These are phyloP conservation scores for Chlorella ohadii DNA, from an alignment of 139 green algal genomes.

Conservation along the genomic window DNA sequence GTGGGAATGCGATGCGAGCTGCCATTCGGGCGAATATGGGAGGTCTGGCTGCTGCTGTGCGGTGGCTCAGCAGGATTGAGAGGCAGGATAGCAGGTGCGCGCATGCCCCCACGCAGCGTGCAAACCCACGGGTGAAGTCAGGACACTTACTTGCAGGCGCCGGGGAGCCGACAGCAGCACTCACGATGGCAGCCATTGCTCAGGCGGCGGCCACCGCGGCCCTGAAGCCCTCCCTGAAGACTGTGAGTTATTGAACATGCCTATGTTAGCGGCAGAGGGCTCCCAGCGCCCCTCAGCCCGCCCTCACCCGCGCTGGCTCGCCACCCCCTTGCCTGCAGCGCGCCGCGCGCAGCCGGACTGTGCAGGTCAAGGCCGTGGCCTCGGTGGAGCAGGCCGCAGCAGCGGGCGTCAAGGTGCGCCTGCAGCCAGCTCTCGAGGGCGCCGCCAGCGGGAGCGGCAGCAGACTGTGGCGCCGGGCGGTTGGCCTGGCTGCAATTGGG, in stretches of 20 bases:
- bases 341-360: conserved; percentile 4
- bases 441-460: not conserved
- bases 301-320: not conserved
- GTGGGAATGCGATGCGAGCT: no score
- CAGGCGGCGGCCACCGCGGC: not conserved
- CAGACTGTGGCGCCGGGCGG: no score
- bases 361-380: conserved; percentile 26
- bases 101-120: no score
- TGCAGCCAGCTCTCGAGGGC: no score
- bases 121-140: not conserved
- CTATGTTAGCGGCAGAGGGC: not conserved
- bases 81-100: no score
- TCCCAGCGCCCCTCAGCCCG: no score
- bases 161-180: not conserved
- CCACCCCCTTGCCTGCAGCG: conserved; percentile 15
- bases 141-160: not conserved
- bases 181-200: not conserved
- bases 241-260: not conserved
- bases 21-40: no score
- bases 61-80: no score
- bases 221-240: conserved; percentile 22
- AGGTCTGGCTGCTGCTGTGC: no score
- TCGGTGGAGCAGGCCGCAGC: conserved; percentile 22
- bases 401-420: conserved; percentile 1
- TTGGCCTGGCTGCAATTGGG: no score